Conservation (phyloP, 2,329 filamentous ascomycete genomes). For the Penicillium oxalicum region DNA sequence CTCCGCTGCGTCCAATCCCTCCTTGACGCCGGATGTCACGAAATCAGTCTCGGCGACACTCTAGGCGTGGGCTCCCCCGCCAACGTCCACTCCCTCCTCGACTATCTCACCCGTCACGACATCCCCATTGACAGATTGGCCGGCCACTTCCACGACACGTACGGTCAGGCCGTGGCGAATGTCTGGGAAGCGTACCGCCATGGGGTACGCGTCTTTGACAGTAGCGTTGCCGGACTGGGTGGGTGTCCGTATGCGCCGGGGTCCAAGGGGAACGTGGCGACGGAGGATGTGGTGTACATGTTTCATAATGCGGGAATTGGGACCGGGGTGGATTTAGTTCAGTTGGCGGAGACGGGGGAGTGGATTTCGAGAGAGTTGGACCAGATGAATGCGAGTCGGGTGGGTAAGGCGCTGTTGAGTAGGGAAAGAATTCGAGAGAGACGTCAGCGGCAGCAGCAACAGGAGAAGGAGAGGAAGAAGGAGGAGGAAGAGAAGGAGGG, state of each 20-base stretch:
- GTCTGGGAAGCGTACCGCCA: slow-evolving; percentile 69
- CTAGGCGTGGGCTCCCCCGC: slow-evolving; percentile 73
- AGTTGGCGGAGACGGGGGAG: slow-evolving; percentile 60
- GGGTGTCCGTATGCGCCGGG: slow-evolving; percentile 82
- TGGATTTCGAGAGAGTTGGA: slow-evolving; percentile 58
- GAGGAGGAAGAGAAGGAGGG: too few relatives aligned
- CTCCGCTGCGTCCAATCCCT: slow-evolving; percentile 53
- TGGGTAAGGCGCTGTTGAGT: slow-evolving; percentile 15
- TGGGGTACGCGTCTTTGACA: slow-evolving; percentile 73
- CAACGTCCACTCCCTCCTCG: slow-evolving; percentile 28
- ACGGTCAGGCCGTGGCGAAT: slow-evolving; percentile 79
- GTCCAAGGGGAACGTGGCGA: slow-evolving; percentile 79
- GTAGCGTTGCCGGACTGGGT: slow-evolving; percentile 71
- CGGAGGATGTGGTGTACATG: slow-evolving; percentile 77
- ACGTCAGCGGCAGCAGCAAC: background rate
- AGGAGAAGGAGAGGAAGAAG: too few relatives aligned
- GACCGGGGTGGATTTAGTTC: slow-evolving; percentile 62
- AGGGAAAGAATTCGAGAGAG: background rate
- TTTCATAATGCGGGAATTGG: slow-evolving; percentile 56
- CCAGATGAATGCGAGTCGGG: slow-evolving; percentile 20
- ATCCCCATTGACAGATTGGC: slow-evolving; percentile 66
- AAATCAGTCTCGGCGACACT: slow-evolving; percentile 85
- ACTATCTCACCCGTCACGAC: slow-evolving; percentile 39
- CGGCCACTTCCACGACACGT: slow-evolving; percentile 86
- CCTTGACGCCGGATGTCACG: slow-evolving; percentile 80